A percentile compares a stretch with the other conserved stretches of the same genome.
phyloP scores from a whole-genome alignment of 805 yeast species.

The Ogataea sp. region DNA sequence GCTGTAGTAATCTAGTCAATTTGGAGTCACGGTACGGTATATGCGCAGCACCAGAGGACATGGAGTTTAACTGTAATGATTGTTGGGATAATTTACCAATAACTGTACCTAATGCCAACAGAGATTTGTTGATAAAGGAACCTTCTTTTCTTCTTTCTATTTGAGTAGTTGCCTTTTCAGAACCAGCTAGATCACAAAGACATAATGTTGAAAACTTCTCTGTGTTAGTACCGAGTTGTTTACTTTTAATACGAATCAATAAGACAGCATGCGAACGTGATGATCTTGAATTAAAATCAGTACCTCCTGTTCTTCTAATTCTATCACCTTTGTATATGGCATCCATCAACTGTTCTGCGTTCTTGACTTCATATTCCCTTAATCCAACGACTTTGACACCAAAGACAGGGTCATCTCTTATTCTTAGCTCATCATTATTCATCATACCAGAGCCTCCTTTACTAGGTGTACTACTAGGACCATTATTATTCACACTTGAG shows the following conservation, averaged over 20 bases:
- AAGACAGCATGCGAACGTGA: constrained; percentile 91
- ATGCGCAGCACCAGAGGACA: constrained; percentile 35
- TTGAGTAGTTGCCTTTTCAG: constrained; percentile 79
- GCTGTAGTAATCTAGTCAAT: constrained; percentile 82
- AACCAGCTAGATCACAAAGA: constrained; percentile 92
- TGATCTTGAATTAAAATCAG: constrained; percentile 81
- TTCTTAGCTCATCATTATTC: constrained; percentile 46
- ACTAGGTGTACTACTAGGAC: constrained; percentile 1
- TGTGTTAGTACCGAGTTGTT: constrained; percentile 30
- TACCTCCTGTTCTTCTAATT: constrained; percentile 73
- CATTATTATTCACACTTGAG: no score
- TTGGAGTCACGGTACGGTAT: constrained; percentile 93
- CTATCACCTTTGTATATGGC: constrained; percentile 64
- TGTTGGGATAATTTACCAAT: constrained; percentile 56
- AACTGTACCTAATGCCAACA: constrained; percentile 87
- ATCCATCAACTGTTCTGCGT: constrained; percentile 51
- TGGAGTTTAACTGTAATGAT: constrained; percentile 14
- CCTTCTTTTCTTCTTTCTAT: constrained; percentile 89
- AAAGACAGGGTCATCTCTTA: constrained; percentile 65
- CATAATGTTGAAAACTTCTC: constrained; percentile 55
- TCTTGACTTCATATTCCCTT: constrained; percentile 46
- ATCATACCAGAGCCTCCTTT: constrained; percentile 5
- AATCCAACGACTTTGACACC: constrained; percentile 77
- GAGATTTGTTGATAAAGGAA: constrained; percentile 82
- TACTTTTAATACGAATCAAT: constrained; percentile 48